Conservation (phyloP, 1,284 basidiomycete species). For the Cryptococcus sp. region DNA sequence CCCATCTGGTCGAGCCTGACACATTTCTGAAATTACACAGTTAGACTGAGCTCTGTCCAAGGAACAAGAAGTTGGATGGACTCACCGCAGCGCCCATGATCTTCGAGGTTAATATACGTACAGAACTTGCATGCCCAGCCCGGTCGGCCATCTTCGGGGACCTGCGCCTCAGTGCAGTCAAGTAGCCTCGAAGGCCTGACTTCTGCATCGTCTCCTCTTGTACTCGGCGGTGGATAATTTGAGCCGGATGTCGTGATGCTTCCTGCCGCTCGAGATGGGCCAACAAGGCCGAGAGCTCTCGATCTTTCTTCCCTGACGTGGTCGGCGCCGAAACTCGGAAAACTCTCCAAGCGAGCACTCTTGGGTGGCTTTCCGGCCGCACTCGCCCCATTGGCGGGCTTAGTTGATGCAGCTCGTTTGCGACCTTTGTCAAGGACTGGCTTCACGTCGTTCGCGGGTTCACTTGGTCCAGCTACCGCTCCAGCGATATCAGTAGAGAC, state of each 20-base stretch:
- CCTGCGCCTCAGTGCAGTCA: not conserved
- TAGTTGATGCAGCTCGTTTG: not conserved
- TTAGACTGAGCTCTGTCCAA: not conserved
- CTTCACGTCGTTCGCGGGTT: not conserved
- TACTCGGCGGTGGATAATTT: not conserved
- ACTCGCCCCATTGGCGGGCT: not conserved
- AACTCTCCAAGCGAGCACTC: not conserved
- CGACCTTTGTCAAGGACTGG: not conserved
- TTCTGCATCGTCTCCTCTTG: not conserved
- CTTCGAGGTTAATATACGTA: constrained; percentile 36
- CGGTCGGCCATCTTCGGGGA: constrained; percentile 9
- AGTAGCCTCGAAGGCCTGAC: not conserved
- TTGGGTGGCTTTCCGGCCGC: not conserved
- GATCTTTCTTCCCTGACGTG: constrained; percentile 23
- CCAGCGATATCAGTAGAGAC: constrained; percentile 5
- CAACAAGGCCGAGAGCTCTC: constrained; percentile 19
- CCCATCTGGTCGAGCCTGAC: constrained; percentile 34
- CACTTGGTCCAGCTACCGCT: not conserved
- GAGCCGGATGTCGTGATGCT: not conserved
- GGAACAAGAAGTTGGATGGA: not conserved
- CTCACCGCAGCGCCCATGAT: constrained; percentile 43
- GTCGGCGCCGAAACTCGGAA: constrained; percentile 10
- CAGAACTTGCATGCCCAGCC: constrained; percentile 38
- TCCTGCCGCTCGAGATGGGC: not conserved
- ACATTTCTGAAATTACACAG: constrained; percentile 30